Conservation (phyloP, 208 protist genomes). For the Crithidia fasciculata region DNA sequence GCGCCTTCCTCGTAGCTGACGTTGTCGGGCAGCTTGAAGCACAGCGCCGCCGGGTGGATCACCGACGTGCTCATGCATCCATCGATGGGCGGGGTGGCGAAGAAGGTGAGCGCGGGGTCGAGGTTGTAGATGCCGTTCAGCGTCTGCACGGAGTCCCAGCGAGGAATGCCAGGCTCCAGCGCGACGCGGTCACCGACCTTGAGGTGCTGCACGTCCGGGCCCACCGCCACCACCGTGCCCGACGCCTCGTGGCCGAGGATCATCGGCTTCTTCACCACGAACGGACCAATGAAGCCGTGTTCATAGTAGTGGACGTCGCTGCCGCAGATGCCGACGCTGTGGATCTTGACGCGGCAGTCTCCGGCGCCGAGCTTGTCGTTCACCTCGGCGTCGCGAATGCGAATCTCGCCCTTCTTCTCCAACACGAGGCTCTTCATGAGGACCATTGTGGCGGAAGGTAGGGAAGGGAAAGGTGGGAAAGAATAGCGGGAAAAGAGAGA, state of each 20-base stretch:
- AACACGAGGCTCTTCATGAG: constrained; percentile 61
- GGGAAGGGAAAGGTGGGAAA: not conserved
- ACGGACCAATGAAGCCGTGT: constrained; percentile 62
- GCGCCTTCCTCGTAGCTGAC: constrained; percentile 74
- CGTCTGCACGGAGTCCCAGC: constrained; percentile 57
- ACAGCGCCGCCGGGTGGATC: constrained; percentile 61
- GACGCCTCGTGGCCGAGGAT: constrained; percentile 75
- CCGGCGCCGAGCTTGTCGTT: constrained; percentile 46
- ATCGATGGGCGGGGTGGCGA: constrained; percentile 70
- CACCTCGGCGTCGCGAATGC: constrained; percentile 49
- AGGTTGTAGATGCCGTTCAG: constrained; percentile 75
- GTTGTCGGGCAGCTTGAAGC: constrained; percentile 68
- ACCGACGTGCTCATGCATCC: constrained; percentile 57
- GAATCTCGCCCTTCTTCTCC: constrained; percentile 46
- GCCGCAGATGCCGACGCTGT: constrained; percentile 74
- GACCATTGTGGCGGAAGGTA: constrained; percentile 33
- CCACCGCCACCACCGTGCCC: constrained; percentile 59
- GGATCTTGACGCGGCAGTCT: constrained; percentile 62
- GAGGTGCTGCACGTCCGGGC: constrained; percentile 48
- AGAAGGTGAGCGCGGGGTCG: constrained; percentile 72
- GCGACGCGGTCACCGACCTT: constrained; percentile 72
- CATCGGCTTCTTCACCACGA: constrained; percentile 62
- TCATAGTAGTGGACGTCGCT: constrained; percentile 79
- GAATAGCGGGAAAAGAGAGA: not conserved
- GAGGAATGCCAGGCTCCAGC: constrained; percentile 74